Conservation (phyloP, 352 stramenopile genomes). For the Blastocystis sp. region DNA sequence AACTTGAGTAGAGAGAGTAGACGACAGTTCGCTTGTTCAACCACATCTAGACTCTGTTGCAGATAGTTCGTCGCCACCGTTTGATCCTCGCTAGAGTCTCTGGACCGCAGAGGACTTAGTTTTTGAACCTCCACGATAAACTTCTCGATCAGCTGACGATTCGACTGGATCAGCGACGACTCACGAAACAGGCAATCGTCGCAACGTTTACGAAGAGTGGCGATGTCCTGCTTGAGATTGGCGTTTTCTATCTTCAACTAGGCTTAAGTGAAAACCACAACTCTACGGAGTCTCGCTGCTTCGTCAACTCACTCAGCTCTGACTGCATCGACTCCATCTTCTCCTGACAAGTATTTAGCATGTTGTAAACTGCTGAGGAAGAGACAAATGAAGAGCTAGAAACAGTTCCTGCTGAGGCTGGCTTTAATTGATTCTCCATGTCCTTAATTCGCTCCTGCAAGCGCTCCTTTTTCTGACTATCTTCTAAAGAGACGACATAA, state of each 20-base stretch:
- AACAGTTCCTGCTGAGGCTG: not conserved
- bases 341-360: not conserved
- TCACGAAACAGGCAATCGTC: not conserved
- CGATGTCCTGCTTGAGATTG: not conserved
- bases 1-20: not conserved
- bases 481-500: not conserved
- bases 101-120: not conserved
- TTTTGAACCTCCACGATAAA: not conserved
- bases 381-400: not conserved
- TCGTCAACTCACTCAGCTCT: not conserved
- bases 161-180: not conserved
- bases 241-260: not conserved
- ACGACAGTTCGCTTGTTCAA: not conserved
- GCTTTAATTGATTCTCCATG: not conserved
- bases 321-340: not conserved
- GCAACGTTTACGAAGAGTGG: not conserved
- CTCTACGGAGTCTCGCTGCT: not conserved
- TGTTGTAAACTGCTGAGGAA: not conserved
- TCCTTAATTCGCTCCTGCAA: not conserved
- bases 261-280: not conserved
- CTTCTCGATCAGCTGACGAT: not conserved
- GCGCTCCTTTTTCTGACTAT: not conserved
- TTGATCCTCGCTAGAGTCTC: not conserved
- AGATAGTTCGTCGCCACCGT: not conserved
- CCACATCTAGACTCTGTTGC: not conserved